Base-by-base conservation (phyloP, 225 moss, liverwort and hornwort species). In the Asterella californica region DNA sequence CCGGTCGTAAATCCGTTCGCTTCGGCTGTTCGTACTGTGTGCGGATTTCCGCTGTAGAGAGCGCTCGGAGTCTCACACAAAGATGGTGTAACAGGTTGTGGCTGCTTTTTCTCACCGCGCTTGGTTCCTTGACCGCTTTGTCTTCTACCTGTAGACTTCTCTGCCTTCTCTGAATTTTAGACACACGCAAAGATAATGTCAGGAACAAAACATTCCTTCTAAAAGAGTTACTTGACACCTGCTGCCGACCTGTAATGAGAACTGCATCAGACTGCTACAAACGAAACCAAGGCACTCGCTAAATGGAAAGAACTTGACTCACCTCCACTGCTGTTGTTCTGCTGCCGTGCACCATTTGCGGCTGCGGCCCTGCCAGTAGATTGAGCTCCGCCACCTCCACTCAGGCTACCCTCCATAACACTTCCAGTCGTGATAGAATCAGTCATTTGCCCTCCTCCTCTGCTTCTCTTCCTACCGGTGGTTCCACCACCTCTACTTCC, bases 41-140 rank as follows among this genome's bases (percentile, higher is more conserved):
- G 60, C 30, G 45, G n/a, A 57, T 57, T 14, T 76, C 75, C 75
- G 25, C 19, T 76, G 34, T 55, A 30, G 10, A 50, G 4, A 5
- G 78, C 17, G 47, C 78, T 47, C 10, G 60, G 46, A 78, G 45
- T 38, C 24, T 88, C 87, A 48, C 15, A 66, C 54, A 78, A 65
- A 14, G 82, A 48, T 27, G 78, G 63, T 27, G 75, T 53, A 15
- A 84, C 70, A 9, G 53, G 46, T 53, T 78, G 84, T 34, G 79
- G 45, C 78, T 80, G 83, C 72, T 88, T 88, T 79, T 85, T 88
- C 47, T 88, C 87, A 53, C 87, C 82, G 25, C 87, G 84, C 71
- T 81, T 88, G 29, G 63, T 80, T 38, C 84, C 78, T 33, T 83
- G 77, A 29, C 77, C 80, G 62, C 77, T 82, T 10, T 84, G 84